Evolutionary conservation across 768 basidiomycete species (phyloP).

Genomic region (Pholiota molesta): DNA sequence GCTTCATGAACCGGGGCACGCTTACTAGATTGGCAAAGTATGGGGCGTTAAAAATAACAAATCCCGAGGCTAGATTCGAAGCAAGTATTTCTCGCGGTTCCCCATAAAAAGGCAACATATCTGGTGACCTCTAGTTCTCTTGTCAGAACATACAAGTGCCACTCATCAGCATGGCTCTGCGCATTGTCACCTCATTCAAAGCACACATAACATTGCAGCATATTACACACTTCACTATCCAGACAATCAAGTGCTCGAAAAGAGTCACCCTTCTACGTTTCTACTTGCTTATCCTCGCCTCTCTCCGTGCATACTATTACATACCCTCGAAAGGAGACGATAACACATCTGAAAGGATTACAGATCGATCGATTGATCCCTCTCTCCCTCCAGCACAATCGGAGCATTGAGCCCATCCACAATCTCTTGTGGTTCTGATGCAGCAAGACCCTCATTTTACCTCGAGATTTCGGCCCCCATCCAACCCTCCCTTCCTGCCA

Average conservation of each 20-base stretch:
- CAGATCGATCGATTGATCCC: background rate
- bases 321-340: background rate
- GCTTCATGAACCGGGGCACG: background rate
- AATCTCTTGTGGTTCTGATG: background rate
- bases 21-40: background rate
- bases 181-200: background rate
- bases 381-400: background rate
- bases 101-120: background rate
- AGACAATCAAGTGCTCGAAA: conserved; percentile 31
- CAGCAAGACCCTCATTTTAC: background rate
- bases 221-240: conserved; percentile 29
- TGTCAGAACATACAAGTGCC: background rate
- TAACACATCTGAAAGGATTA: background rate
- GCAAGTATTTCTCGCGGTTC: background rate
- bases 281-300: conserved; percentile 25
- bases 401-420: background rate
- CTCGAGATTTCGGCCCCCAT: conserved; percentile 44
- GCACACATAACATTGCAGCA: conserved; percentile 10
- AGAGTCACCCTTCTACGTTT: conserved; percentile 30
- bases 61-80: conserved; percentile 6
- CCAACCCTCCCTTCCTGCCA: conserved; percentile 66
- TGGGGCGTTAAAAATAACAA: conserved; percentile 3
- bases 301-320: conserved; percentile 12
- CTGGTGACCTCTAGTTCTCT: background rate
- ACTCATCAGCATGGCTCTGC: background rate